A percentile compares a stretch with the other conserved stretches of the same genome.
These are phyloP conservation scores for Rutstroemia sp. DNA, from an alignment of 2,329 filamentous ascomycete genomes.

Conservation along the genomic window DNA sequence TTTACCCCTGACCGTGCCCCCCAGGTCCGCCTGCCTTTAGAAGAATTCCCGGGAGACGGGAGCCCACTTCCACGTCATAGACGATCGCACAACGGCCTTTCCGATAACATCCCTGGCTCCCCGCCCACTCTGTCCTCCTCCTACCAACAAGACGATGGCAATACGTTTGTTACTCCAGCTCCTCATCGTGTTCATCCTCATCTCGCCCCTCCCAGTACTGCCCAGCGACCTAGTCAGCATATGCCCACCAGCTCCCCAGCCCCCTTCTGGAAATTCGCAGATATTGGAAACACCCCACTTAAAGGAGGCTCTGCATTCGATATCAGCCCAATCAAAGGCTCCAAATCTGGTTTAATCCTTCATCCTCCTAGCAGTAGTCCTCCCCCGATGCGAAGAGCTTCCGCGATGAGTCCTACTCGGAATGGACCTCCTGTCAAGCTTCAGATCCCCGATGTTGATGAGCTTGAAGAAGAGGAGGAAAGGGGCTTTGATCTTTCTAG, in stretches of 20 bases:
- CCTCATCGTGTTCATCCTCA: constrained; percentile 66
- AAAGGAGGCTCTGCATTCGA: constrained; percentile 41
- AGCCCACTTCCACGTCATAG: constrained; percentile 53
- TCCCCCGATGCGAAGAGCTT: constrained; percentile 29
- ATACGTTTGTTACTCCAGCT: constrained; percentile 63
- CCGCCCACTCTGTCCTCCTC: constrained; percentile 53
- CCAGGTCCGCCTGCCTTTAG: constrained; percentile 27
- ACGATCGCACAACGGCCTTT: constrained; percentile 35
- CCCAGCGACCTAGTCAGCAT: constrained; percentile 74
- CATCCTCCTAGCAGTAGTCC: constrained; percentile 50
- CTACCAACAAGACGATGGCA: constrained; percentile 52
- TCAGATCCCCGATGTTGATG: constrained; percentile 18
- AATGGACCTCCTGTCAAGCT: constrained; percentile 15
- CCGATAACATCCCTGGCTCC: constrained; percentile 48
- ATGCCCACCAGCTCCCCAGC: constrained; percentile 81
- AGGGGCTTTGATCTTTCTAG: constrained; percentile 27
- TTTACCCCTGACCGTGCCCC: constrained; percentile 51
- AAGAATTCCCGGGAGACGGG: constrained; percentile 38
- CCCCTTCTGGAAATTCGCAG: constrained; percentile 82
- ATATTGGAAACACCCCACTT: constrained; percentile 66
- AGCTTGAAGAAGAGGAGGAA: constrained; percentile 24
- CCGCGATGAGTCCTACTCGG: constrained; percentile 24
- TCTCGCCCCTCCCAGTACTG: constrained; percentile 72
- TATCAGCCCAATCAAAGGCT: constrained; percentile 48
- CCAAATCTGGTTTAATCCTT: constrained; percentile 28